Base-by-base conservation (phyloP, 441 rosid species). In the Viola pubescens region DNA sequence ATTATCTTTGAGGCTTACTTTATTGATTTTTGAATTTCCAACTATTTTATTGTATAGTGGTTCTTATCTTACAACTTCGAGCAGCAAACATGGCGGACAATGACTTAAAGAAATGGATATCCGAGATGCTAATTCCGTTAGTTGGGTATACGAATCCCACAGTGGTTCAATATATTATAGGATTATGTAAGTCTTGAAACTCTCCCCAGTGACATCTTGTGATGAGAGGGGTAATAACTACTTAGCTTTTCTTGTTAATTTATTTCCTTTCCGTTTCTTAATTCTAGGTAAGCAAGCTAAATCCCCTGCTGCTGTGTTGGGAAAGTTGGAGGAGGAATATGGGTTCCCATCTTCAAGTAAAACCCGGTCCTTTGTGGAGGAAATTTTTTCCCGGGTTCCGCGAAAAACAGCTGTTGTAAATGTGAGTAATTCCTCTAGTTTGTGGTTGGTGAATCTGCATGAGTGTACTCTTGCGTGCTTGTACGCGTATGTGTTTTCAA, bases 91-190 rank as follows among this genome's bases (percentile, higher is more conserved):
- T 88, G 97, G 90, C 66, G 10, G 81, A 82, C 54, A 69, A 59
- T 62, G 63, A 71, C 69, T 73, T 94, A 60, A 87, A 80, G 79
- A 77, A 75, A 3, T 94, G 94, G 96, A 84, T 94, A 8, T 94
- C 97, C 3, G 97, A 94, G 52, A 86, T 75, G 73, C 68, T 94
- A 68, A 84, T 89, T 67, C 69, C 83, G 12, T 55, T 94, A 37
- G 75, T 89, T 26, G 96, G 92, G 10, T 89, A 78, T 65, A 89
- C 98, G 4, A 85, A 86, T 66, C 53, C 79, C 16, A 75, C 87
- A 0, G 78, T 89, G 61, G 87, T 88, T 45, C 85, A 88, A 60
- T 94, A 83, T 59, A 58, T 88, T 7, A 87, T 89, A 52, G 89
- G 82, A 69, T 54, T 86, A 61, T 73, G 98, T 89, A 47, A 52